These are phyloP conservation scores for Euryodendron excelsum DNA, from an alignment of 148 eudicot species.

Conservation along the genomic window DNA sequence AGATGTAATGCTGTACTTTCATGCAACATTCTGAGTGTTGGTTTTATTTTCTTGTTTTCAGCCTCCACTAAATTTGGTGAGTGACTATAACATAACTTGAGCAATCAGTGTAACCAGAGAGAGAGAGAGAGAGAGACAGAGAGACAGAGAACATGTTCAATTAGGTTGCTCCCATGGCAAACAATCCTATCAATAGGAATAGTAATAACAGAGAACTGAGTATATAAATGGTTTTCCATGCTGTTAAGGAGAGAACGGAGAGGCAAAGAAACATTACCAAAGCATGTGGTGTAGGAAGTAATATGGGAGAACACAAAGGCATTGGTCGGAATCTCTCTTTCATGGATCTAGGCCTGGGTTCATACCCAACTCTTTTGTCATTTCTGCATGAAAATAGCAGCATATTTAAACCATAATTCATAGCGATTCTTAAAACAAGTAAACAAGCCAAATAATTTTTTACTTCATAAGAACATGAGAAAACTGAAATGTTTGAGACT, in stretches of 20 bases:
- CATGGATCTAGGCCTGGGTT: slow-evolving; percentile 47
- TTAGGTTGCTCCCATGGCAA: neutral
- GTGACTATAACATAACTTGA: neutral
- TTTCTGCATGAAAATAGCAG: slow-evolving; percentile 44
- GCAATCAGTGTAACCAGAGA: neutral
- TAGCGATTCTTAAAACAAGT: neutral
- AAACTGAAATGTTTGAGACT: neutral
- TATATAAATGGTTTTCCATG: neutral
- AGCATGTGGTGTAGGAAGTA: slow-evolving; percentile 96
- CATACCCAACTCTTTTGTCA: slow-evolving; percentile 59
- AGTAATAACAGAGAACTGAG: neutral
- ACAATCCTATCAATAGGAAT: neutral
- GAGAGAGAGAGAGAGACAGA: neutral
- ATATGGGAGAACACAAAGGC: slow-evolving; percentile 86
- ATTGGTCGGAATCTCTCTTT: slow-evolving; percentile 93
- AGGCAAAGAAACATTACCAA: slow-evolving; percentile 47
- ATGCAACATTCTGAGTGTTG: neutral
- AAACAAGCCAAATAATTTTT: neutral
- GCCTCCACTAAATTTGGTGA: slow-evolving; percentile 6
- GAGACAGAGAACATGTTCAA: neutral
- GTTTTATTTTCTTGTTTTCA: neutral
- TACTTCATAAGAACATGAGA: neutral
- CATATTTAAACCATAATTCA: neutral
- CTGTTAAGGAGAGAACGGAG: neutral
- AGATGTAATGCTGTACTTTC: neutral